A percentile compares a stretch with the other conserved stretches of the same genome.
Evolutionary conservation across 345 rosid genomes (phyloP).

Genomic region (Hibiscus trionum): DNA sequence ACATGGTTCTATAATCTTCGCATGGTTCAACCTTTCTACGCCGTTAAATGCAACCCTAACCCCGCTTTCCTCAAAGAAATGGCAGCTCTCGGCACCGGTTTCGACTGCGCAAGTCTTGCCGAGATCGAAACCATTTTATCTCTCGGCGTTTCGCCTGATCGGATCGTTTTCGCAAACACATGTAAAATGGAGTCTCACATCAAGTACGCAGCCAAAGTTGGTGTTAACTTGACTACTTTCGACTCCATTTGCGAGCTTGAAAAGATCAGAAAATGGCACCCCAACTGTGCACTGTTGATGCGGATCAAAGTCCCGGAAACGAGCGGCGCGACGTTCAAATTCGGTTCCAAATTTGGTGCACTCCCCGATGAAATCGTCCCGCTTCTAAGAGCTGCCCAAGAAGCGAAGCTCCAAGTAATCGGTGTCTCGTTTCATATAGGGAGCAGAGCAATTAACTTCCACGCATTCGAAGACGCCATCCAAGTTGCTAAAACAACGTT

Average conservation of each 20-base stretch:
- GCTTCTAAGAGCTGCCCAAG: slow-evolving; percentile 17
- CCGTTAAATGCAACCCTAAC: slow-evolving; percentile 27
- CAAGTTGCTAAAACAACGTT: slow-evolving; percentile 20
- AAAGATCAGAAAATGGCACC: slow-evolving; percentile 27
- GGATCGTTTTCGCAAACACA: slow-evolving; percentile 26
- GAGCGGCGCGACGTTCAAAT: background rate
- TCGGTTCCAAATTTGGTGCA: slow-evolving; percentile 21
- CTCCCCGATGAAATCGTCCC: slow-evolving; percentile 14
- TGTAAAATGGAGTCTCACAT: slow-evolving; percentile 27
- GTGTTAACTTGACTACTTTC: slow-evolving; percentile 27
- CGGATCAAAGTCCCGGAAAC: slow-evolving; percentile 17
- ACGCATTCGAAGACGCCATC: slow-evolving; percentile 18
- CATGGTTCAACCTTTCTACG: slow-evolving; percentile 24
- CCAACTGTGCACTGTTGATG: slow-evolving; percentile 18
- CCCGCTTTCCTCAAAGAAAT: slow-evolving; percentile 16
- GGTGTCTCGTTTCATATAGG: slow-evolving; percentile 31
- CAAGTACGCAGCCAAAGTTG: slow-evolving; percentile 23
- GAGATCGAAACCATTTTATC: slow-evolving; percentile 24
- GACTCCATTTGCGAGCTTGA: slow-evolving; percentile 23
- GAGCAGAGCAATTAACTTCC: slow-evolving; percentile 6
- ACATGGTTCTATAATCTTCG: slow-evolving; percentile 20
- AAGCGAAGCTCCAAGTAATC: slow-evolving; percentile 1
- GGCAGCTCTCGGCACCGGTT: slow-evolving; percentile 23
- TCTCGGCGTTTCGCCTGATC: slow-evolving; percentile 18
- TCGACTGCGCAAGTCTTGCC: slow-evolving; percentile 24